Percentiles rank a stretch among this genome's conserved stretches.
These are phyloP conservation scores for Suhomyces coccinellae DNA, from an alignment of 1,139 yeast genomes.

Conservation along the genomic window DNA sequence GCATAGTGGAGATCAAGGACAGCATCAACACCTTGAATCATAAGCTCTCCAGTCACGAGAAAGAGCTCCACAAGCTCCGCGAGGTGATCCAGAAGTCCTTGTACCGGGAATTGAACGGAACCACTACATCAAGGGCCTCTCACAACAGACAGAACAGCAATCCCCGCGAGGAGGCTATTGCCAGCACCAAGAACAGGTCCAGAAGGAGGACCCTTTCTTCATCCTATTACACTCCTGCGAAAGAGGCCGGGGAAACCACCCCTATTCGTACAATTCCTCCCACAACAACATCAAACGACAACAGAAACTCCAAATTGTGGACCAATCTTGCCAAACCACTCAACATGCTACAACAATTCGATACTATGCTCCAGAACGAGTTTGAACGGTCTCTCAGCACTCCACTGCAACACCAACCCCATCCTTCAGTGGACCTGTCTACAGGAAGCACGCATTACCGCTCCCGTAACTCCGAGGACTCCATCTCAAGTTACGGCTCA, in stretches of 20 bases:
- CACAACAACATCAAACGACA: constrained; percentile 5
- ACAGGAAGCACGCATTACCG: constrained; percentile 15
- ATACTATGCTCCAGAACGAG: constrained; percentile 64
- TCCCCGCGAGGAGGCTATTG: constrained; percentile 39
- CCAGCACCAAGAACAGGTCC: constrained; percentile 28
- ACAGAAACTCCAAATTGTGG: constrained; percentile 34
- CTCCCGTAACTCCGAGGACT: constrained; percentile 29
- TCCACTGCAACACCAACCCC: constrained; percentile 9
- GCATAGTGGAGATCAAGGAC: constrained; percentile 56
- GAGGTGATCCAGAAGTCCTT: constrained; percentile 42
- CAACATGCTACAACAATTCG: constrained; percentile 65
- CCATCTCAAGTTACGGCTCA: constrained; percentile 28
- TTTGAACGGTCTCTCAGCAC: constrained; percentile 51
- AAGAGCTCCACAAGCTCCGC: constrained; percentile 47
- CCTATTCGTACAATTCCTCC: constrained; percentile 1
- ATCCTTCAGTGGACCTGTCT: constrained; percentile 8
- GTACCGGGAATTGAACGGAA: constrained; percentile 32
- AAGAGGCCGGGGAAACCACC: constrained; percentile 1
- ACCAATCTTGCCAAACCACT: constrained; percentile 55
- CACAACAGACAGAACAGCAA: constrained; percentile 29
- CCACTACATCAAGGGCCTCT: constrained; percentile 2
- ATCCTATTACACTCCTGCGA: constrained; percentile 12
- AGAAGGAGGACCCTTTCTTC: constrained; percentile 25
- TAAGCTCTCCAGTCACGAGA: constrained; percentile 41
- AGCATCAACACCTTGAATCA: constrained; percentile 37